Evolutionary conservation across 768 basidiomycete species (phyloP).

Genomic region (Suillus plorans): DNA sequence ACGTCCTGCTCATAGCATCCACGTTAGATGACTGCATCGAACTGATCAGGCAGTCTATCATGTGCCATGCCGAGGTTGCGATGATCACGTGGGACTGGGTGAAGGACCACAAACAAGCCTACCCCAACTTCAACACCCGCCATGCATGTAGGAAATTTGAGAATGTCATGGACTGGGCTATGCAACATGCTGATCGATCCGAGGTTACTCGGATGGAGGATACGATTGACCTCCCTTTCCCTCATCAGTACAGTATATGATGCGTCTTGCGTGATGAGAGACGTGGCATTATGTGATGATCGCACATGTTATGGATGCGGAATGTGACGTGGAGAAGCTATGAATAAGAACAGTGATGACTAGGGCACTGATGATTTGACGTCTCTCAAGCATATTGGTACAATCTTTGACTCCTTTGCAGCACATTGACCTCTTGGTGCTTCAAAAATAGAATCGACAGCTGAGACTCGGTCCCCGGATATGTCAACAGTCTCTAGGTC

Average conservation of each 20-base stretch:
- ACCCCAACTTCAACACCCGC: conserved; percentile 2
- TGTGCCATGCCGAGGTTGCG: neutral
- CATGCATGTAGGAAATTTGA: conserved; percentile 4
- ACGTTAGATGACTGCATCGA: conserved; percentile 11
- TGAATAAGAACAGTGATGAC: neutral
- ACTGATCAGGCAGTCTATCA: conserved; percentile 5
- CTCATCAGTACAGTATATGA: neutral
- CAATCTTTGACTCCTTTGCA: neutral
- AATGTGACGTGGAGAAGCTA: neutral
- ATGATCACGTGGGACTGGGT: conserved; percentile 11
- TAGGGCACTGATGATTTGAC: neutral
- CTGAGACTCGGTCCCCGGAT: too few relatives aligned
- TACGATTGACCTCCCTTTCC: neutral
- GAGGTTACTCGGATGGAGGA: neutral
- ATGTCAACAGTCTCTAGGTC: too few relatives aligned
- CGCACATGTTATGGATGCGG: neutral
- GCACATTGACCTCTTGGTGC: neutral
- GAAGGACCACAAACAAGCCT: neutral
- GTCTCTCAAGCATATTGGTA: neutral
- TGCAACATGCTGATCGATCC: neutral
- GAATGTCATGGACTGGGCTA: neutral
- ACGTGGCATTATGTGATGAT: neutral
- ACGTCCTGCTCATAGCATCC: neutral
- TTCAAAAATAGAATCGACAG: neutral
- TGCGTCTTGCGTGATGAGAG: neutral